Evolutionary conservation across 1,139 yeast genomes (phyloP), one percentile per base, ranked within the genome.

Genomic region (Diutina catenulata): DNA sequence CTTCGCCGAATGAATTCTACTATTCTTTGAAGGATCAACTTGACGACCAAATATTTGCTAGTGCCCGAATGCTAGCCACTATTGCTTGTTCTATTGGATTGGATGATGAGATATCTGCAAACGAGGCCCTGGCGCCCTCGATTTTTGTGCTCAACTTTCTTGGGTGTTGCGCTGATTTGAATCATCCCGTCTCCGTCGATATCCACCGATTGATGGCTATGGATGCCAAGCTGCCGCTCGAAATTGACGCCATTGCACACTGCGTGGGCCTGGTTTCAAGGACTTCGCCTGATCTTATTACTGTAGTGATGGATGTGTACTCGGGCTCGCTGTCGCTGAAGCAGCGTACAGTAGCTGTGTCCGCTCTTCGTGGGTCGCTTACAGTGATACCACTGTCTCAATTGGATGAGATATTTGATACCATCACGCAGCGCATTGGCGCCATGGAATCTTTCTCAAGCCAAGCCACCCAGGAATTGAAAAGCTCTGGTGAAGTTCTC

Each of bases 401-500:
- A n/a, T 16, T 15, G 9, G 15, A 20, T 11, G 8, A n/a, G n/a
- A 14, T 31, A 7, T 31, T 31, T 31, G 13, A 21, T 6, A 31
- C 35, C 19, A 21, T 31, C 10, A 18, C 21, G 6, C 25, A 19
- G 6, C 35, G 35, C 7, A 26, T 31, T 5, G 25, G n/a, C 3
- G 25, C 21, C 25, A 31, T 31, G 9, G 10, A 13, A 3, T 14
- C 20, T 3, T 21, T 31, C 6, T 18, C 9, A 16, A 21, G 11
- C 16, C 7, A n/a, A 6, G 35, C 21, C 3, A 31, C 35, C 5
- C 25, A 31, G 14, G 35, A 31, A 15, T 19, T 31, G 3, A 31
- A 31, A 19, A 31, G 35, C n/a, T 31, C 35, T 11, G 35, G 35
- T 3, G 35, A 18, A n/a, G 35, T 31, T 7, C 21, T 31, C 13